Evolutionary conservation across 306 rosid species (phyloP), one percentile per base, ranked within the genome.

Genomic region (Lathyrus sativus): DNA sequence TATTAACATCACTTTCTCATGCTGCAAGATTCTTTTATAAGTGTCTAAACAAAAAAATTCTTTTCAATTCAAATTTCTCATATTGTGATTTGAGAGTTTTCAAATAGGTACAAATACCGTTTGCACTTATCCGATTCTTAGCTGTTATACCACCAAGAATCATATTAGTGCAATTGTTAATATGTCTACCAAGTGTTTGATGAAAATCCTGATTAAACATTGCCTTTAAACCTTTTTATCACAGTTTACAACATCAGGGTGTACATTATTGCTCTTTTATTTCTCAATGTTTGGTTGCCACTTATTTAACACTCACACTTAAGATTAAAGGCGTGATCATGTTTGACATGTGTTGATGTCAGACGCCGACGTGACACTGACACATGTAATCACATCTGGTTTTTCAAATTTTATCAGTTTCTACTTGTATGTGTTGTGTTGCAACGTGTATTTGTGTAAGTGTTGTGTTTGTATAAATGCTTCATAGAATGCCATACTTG

Each of bases 111-210:
- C 65, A 15, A 59, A 59, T 5, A 2, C 10, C 4, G 11, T 28
- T 74, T 18, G 28, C 18, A 26, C 26, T 54, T 42, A 8, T 24
- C 9, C 0, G 12, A 9, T 65, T 12, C n/a, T 18, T 33, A 33
- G 18, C 10, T 58, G 41, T 24, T 39, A 53, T 9, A 1, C 7
- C 31, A 22, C 15, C 8, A 53, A 10, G 3, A 6, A 0, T 53
- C 11, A n/a, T 53, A 8, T 53, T 53, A 22, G 8, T 53, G 11
- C 35, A 54, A 54, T 54, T 54, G 11, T 54, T 54, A n/a, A 15
- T 2, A 54, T 24, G 64, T 26, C 29, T 46, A 44, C 53, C 46
- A 59, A 38, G 2, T 82, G 83, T 79, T 85, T 5, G 86, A 66
- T 39, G 71, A 74, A 85, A 62, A 31, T 76, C 45, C 76, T 57